Evolutionary conservation across 2,329 filamentous ascomycete genomes (phyloP), one percentile per base, ranked within the genome.

Genomic region (Fusarium sp.): DNA sequence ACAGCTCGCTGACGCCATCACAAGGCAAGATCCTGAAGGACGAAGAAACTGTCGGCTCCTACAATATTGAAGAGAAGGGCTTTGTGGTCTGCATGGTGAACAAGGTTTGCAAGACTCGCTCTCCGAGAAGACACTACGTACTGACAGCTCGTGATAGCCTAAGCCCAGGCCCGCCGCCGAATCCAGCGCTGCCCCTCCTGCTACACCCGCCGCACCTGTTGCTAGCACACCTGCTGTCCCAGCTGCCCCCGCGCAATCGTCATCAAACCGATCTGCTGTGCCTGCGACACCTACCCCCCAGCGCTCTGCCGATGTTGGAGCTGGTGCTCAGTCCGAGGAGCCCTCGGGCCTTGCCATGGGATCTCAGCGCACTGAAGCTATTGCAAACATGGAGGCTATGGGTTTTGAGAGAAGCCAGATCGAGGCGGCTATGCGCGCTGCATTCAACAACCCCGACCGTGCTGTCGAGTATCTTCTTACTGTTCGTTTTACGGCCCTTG

Each of bases 41-140:
- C 91, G 93, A 94, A 65, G 96, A 97, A 77, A 97, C 94, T 4
- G 92, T 99, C 73, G 93, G 94, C 80, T 94, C 92, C 39, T 98
- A 98, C 85, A 97, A 93, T 82, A 98, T 99, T 68, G 95, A 99
- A 82, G 96, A 98, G 87, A 99, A 98, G 86, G 96, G 96, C 36
- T 99, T 98, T 79, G 94, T 99, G 75, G 96, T 99, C 63, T 99
- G 96, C 83, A 97, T 99, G 89, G 90, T 97, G 74, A 93, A 93
- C 78, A 98, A 98, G 92, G 94, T 97, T 83, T 67, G 80, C 66
- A 54, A 57, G 32, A 26, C 19, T 19, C 9, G 39, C 19, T 40
- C 14, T 12, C 28, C n/a, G 36, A 32, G 21, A 28, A 10, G 11
- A 40, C 10, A 19, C 32, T 36, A 39, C 67, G 65, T 46, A 73